These are phyloP conservation scores for Lentinula boryana DNA, from an alignment of 768 basidiomycete genomes.

Conservation along the genomic window DNA sequence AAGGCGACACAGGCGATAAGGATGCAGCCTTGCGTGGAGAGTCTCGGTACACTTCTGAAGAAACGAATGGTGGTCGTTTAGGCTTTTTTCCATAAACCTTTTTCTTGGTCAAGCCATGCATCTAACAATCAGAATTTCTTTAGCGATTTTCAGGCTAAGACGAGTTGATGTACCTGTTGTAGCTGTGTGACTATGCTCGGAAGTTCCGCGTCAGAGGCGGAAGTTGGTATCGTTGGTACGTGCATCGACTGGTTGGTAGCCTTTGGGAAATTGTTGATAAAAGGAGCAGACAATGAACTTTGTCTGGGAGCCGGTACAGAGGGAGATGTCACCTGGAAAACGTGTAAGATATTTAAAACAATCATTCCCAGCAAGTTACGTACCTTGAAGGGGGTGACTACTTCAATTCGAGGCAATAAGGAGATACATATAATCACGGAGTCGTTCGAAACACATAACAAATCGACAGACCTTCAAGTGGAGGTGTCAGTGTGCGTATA, in stretches of 20 bases:
- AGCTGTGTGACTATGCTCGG: conserved; percentile 57
- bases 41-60: conserved; percentile 11
- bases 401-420: not conserved
- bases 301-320: not conserved
- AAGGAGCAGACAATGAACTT: not conserved
- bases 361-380: conserved; percentile 5
- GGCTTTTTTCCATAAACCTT: conserved; percentile 55
- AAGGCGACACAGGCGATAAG: conserved; percentile 4
- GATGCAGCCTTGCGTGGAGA: conserved; percentile 2
- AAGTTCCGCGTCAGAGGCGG: conserved; percentile 18
- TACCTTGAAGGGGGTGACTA: conserved; percentile 1
- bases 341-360: conserved; percentile 1
- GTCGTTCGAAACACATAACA: not conserved
- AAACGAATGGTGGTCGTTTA: conserved; percentile 42
- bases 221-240: conserved; percentile 1
- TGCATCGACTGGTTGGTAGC: not conserved
- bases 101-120: conserved; percentile 67
- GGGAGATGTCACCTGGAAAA: conserved; percentile 1
- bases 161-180: conserved; percentile 32
- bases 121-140: conserved; percentile 7
- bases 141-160: not conserved
- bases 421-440: not conserved
- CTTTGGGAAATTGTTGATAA: not conserved
- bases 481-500: conserved; percentile 14
- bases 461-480: conserved; percentile 18